These are phyloP conservation scores for Rhodotorula sphaerocarpa DNA, from an alignment of 768 basidiomycete species.

Conservation along the genomic window DNA sequence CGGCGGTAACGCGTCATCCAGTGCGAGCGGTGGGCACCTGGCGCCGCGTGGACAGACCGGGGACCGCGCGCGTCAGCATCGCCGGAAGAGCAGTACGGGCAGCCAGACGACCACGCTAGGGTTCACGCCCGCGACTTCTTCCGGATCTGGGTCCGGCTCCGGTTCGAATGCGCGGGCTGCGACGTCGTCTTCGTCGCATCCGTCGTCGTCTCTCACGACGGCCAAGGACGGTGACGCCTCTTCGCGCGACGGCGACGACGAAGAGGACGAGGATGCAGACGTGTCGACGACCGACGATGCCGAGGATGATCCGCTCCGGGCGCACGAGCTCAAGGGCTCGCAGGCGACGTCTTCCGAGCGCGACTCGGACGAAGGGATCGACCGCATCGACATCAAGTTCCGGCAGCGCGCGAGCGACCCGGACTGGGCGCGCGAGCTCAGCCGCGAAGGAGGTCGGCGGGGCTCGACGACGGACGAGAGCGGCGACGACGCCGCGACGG, in stretches of 20 bases:
- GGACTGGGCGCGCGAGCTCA: too few species aligned
- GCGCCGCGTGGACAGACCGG: background rate
- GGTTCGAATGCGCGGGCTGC: too few species aligned
- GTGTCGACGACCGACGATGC: constrained; percentile 1
- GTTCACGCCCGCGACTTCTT: background rate
- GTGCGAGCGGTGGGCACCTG: background rate
- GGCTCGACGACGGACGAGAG: constrained; percentile 5
- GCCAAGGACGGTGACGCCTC: constrained; percentile 15
- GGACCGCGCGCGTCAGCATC: background rate
- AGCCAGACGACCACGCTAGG: background rate
- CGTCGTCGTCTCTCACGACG: background rate
- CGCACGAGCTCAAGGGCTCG: background rate
- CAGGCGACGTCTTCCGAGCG: constrained; percentile 14
- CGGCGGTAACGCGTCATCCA: background rate
- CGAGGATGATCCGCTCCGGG: background rate
- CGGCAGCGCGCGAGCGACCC: background rate
- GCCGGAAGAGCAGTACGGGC: background rate
- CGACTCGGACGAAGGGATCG: constrained; percentile 34
- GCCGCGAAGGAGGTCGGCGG: constrained; percentile 10
- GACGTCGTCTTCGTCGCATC: too few species aligned
- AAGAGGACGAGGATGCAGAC: constrained; percentile 31
- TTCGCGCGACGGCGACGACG: constrained; percentile 31
- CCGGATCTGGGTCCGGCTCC: too few species aligned
- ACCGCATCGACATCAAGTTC: constrained; percentile 27
- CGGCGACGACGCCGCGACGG: background rate